Evolutionary conservation across 1,284 basidiomycete species (phyloP), one percentile per base, ranked within the genome.

Genomic region (Cutaneotrichosporon mucoides): DNA sequence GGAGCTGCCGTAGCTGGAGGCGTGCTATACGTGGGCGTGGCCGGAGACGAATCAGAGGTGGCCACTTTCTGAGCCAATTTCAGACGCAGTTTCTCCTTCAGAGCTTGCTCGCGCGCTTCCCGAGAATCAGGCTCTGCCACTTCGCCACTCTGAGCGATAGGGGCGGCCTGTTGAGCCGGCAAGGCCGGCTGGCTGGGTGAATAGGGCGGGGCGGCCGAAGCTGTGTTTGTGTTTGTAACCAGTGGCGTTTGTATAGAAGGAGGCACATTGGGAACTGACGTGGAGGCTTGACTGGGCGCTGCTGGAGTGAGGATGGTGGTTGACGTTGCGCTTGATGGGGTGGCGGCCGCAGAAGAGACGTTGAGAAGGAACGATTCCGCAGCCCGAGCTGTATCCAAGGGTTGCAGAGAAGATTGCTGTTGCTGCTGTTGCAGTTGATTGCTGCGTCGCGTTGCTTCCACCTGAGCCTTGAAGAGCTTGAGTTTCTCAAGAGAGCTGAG

Each of bases 401-500:
- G 49, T 16, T 36, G 33, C 33, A 33, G 12, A 2, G 34, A n/a
- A 11, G 15, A 37, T n/a, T 40, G 38, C 4, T 40, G 38, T 12
- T 40, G 46, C 11, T 36, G 46, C 8, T 48, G 46, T 33, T 48
- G 45, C 13, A 33, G 33, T 33, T 42, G 42, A 12, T 34, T 33
- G 10, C 43, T 40, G 15, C 35, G 36, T 5, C 60, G 55, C 13
- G 43, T 62, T n/a, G 58, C 56, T 36, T 58, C 60, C 9, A 65
- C 60, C 46, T 62, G 63, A 5, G 55, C 60, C 36, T 60, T 62
- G 60, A 65, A 65, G 11, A 46, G 58, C 38, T 53, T 56, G 43
- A 65, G 59, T 48, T 59, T 59, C 16, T 65, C 64, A 33, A 64
- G 60, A 42, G 63, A 61, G 37, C 55, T 46, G 34, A 64, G 41